Evolutionary conservation across 352 stramenopile species (phyloP).

Genomic region (Phytophthora cryptogea): DNA sequence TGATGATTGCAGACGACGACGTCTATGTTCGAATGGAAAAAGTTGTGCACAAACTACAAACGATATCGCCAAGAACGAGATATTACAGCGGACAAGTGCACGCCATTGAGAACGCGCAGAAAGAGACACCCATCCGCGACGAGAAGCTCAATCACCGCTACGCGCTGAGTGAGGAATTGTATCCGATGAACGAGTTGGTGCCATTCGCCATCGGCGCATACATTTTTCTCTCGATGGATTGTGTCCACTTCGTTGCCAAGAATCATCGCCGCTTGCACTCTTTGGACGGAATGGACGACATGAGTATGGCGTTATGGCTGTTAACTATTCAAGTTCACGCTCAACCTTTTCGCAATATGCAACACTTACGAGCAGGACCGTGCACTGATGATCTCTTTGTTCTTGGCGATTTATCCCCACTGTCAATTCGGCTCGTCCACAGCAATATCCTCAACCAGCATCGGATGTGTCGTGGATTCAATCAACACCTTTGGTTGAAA

Average conservation of each 20-base stretch:
- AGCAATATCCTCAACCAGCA: neutral
- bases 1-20: slow-evolving; percentile 68
- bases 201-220: slow-evolving; percentile 49
- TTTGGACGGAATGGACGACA: slow-evolving; percentile 54
- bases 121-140: slow-evolving; percentile 26
- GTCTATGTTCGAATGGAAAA: slow-evolving; percentile 48
- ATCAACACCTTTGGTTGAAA: neutral
- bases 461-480: neutral
- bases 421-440: slow-evolving; percentile 25
- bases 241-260: slow-evolving; percentile 39
- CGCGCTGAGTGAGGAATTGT: slow-evolving; percentile 33
- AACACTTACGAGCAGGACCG: slow-evolving; percentile 8
- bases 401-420: slow-evolving; percentile 43
- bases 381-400: slow-evolving; percentile 44
- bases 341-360: neutral
- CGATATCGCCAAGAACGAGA: neutral
- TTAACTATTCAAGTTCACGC: slow-evolving; percentile 50
- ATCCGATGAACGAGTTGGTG: slow-evolving; percentile 34
- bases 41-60: slow-evolving; percentile 8
- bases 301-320: slow-evolving; percentile 63
- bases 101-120: slow-evolving; percentile 28
- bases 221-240: slow-evolving; percentile 58
- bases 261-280: slow-evolving; percentile 33
- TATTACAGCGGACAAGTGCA: slow-evolving; percentile 37
- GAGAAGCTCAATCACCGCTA: slow-evolving; percentile 22